Conservation (phyloP, 495 filamentous ascomycete species). For the Sphaerosporella brunnea region DNA sequence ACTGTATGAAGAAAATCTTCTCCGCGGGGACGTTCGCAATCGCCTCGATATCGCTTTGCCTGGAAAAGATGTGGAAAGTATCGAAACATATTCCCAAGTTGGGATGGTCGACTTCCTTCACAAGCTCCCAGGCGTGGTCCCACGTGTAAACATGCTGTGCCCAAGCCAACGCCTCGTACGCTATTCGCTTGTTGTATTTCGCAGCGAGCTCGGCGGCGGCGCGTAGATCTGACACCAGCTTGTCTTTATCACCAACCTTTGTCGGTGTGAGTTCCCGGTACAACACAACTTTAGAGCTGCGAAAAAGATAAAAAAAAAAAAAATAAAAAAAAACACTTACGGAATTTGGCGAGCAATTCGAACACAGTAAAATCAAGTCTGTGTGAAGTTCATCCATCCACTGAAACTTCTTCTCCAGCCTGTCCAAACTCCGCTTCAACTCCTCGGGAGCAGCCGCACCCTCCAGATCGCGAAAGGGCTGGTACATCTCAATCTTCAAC, state of each 20-base stretch:
- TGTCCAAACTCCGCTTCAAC: slow-evolving; percentile 38
- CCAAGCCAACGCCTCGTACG: slow-evolving; percentile 61
- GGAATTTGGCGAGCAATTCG: slow-evolving; percentile 36
- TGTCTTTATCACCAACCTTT: slow-evolving; percentile 36
- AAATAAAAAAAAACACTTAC: too few species aligned
- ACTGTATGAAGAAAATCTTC: slow-evolving; percentile 65
- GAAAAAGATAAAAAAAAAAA: too few species aligned
- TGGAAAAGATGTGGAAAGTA: slow-evolving; percentile 60
- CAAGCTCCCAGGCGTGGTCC: slow-evolving; percentile 53
- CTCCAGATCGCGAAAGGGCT: slow-evolving; percentile 64
- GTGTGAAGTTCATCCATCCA: slow-evolving; percentile 46
- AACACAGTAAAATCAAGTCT: slow-evolving; percentile 37
- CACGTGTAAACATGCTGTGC: slow-evolving; percentile 51
- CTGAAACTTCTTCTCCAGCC: slow-evolving; percentile 49
- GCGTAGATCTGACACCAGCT: slow-evolving; percentile 46
- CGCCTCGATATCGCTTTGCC: slow-evolving; percentile 54
- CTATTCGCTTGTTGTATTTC: slow-evolving; percentile 40
- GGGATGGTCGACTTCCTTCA: slow-evolving; percentile 42
- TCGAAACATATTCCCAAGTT: slow-evolving; percentile 72
- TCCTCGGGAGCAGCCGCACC: slow-evolving; percentile 46
- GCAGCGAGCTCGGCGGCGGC: slow-evolving; percentile 47
- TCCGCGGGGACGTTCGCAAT: slow-evolving; percentile 38
- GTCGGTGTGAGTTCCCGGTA: slow-evolving; percentile 21
- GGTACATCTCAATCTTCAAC: slow-evolving; percentile 51
- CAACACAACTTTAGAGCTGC: too few species aligned